A percentile compares a stretch with the other conserved stretches of the same genome.
Evolutionary conservation across 345 rosid species (phyloP).

Genomic region (Punica granatum): DNA sequence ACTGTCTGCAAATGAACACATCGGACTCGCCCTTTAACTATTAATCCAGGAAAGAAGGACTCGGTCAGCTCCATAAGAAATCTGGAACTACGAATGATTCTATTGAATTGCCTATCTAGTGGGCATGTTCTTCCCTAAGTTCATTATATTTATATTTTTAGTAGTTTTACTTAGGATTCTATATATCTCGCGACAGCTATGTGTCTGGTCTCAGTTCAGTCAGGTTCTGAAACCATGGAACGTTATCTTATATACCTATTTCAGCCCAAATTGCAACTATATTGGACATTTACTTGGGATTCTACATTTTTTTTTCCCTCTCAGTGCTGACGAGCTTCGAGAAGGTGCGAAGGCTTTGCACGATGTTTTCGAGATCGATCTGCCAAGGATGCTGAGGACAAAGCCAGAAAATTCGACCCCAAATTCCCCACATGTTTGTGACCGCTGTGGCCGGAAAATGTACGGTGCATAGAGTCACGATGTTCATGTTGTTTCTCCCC

Average conservation of each 20-base stretch:
- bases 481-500: not conserved
- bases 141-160: not conserved
- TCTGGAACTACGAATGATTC: not conserved
- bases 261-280: not conserved
- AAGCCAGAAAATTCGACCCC: slow-evolving; percentile 34
- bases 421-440: slow-evolving; percentile 38
- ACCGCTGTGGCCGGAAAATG: slow-evolving; percentile 63
- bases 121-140: not conserved
- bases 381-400: slow-evolving; percentile 43
- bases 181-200: not conserved
- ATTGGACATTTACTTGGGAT: not conserved
- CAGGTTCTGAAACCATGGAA: not conserved
- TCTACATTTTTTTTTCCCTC: not conserved
- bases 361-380: slow-evolving; percentile 70
- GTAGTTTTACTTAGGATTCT: not conserved
- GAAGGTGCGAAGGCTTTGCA: slow-evolving; percentile 61
- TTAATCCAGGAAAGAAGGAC: no score
- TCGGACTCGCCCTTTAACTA: no score
- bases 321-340: slow-evolving; percentile 68
- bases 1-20: not conserved
- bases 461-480: not conserved
- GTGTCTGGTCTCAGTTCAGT: not conserved
- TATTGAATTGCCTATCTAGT: not conserved
- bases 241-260: not conserved
- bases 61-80: not conserved